Base-by-base conservation (phyloP, 139 green algal species). In the Chlamydomonas applanata region DNA sequence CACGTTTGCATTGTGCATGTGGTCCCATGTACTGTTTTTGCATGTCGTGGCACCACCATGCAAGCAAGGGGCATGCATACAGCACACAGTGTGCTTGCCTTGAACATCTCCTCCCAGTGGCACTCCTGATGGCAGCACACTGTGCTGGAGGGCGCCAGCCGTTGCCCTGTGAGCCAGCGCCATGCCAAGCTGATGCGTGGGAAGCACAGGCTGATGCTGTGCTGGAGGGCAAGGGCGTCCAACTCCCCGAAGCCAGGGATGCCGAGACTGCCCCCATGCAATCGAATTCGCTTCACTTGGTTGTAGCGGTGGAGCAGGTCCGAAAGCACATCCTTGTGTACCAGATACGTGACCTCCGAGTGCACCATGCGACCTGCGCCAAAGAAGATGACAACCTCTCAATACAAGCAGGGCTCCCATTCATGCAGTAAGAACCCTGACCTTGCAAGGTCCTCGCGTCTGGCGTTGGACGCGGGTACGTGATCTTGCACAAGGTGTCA, bases 101-200 rank as follows among this genome's bases (percentile, higher is more conserved):
- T 29, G 25, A 69, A 32, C 62, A 69, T 69, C 33, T 69, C 62
- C 62, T 69, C 62, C 62, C 62, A 69, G 32, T 69, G 33, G 62
- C 62, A 69, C 33, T 69, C 62, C 33, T 69, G 62, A 19, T 69
- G 62, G 62, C 62, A 69, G 62, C 62, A 69, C 5, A 49, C 40
- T 49, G 17, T 69, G 62, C 33, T 25, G 3, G 33, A 32, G 4
- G 62, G 33, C 32, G 52, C 17, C 2, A 14, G 17, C 2, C 17
- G 14, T 2, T 30, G 29, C 24, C 62, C 62, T 32, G 25, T 29
- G 11, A 52, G 33, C 62, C 33, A 49, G 20, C 33, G 62, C 33
- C 32, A 49, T 2, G 62, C 62, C 62, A 69, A 11, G 16, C 9
- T 69, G 17, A 69, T 13, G 11, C 62, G 62, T 27, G 62, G 62